Evolutionary conservation across 192 early-diverging fungal species (phyloP), one percentile per base, ranked within the genome.

Genomic region (Martensiomyces pterosporus): DNA sequence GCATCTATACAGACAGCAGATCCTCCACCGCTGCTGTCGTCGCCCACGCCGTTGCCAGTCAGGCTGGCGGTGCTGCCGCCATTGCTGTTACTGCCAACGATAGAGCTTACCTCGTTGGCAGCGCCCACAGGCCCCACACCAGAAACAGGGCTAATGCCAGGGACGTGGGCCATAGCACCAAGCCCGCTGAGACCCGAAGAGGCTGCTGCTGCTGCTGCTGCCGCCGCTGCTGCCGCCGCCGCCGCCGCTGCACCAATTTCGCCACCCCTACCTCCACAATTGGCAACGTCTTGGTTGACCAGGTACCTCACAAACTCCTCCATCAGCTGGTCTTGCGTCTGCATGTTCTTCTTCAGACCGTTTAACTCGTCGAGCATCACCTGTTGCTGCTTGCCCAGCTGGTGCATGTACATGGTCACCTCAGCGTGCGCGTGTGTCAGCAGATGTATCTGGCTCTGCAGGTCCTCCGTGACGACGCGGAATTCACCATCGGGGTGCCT

Each of bases 301-400:
- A 73, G 22, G 27, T 75, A 75, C 39, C 65, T 47, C 43, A 75
- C 65, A 63, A 75, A 75, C 56, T 75, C 71, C 13, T 67, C 71
- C 64, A 75, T 75, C 17, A 75, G 48, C 49, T 75, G 71, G 46
- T 75, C 71, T 48, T 75, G 71, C 9, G 65, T 67, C 41, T 75
- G 71, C 65, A 75, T 75, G 55, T 67, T 75, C 47, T 75, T 75
- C 33, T 75, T 75, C 13, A 75, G 65, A 3, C 60, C 65, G 56
- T 67, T 67, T 15, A 75, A 48, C 49, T 75, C 71, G 29, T 75
- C 64, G n/a, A 67, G 44, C 60, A 75, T 75, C 9, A 35, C 60
- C 43, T 75, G 71, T 52, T 75, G 71, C 45, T 67, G 65, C 53
- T 67, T 75, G 49, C 65, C 57, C 26, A 75, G 65, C 52, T 75